Evolutionary conservation across 2,329 filamentous ascomycete species (phyloP).

Genomic region (Scedosporium boydii): DNA sequence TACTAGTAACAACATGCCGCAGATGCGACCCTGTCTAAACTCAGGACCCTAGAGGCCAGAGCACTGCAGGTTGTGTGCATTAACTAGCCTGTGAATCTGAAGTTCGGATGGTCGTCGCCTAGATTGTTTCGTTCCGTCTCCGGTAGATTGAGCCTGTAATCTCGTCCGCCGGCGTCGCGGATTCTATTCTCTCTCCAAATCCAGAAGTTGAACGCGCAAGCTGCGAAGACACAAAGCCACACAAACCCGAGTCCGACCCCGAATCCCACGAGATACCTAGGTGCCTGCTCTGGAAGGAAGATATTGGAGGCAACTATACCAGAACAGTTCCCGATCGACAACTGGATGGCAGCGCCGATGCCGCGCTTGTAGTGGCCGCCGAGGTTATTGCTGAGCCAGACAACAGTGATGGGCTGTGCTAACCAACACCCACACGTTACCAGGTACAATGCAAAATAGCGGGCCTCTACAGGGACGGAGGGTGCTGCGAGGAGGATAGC

Average conservation of each 20-base stretch:
- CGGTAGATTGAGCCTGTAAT: constrained; percentile 17
- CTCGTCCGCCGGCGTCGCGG: constrained; percentile 20
- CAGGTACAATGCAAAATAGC: constrained; percentile 46
- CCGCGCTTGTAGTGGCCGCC: constrained; percentile 48
- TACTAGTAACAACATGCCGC: no score
- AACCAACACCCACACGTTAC: constrained; percentile 44
- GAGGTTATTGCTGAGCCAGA: constrained; percentile 49
- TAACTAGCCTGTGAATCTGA: constrained; percentile 20
- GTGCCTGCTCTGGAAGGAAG: constrained; percentile 35
- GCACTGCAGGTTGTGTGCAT: neutral
- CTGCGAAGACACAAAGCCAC: constrained; percentile 30
- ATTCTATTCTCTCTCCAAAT: constrained; percentile 25
- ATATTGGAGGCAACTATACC: constrained; percentile 43
- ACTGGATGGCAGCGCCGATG: constrained; percentile 41
- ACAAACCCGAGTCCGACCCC: constrained; percentile 34
- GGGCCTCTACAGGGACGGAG: constrained; percentile 33
- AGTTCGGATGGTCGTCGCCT: constrained; percentile 26
- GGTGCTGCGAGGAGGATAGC: constrained; percentile 41
- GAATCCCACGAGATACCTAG: constrained; percentile 40
- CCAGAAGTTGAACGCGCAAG: constrained; percentile 17
- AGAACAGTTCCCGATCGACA: constrained; percentile 38
- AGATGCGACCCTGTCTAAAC: no score
- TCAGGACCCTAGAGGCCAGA: no score
- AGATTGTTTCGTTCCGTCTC: constrained; percentile 22
- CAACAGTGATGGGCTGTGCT: constrained; percentile 42